Conservation (phyloP, 2,329 filamentous ascomycete species). For the Fusarium fujikuroi region DNA sequence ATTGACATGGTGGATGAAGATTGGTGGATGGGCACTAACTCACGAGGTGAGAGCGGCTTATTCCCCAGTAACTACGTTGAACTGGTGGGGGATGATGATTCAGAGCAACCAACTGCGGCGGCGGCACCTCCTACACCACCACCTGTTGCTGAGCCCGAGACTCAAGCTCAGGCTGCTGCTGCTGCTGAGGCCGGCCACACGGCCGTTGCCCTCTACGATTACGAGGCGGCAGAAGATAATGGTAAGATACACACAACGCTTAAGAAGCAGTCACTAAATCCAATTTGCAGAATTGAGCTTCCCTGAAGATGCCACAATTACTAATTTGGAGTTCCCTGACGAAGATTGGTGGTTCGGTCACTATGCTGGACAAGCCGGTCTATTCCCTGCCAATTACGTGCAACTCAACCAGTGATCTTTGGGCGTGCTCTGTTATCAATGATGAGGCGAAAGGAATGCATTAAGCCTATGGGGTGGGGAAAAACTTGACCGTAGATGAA, state of each 20-base stretch:
- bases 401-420: slow-evolving; percentile 57
- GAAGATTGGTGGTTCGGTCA: slow-evolving; percentile 99
- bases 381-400: slow-evolving; percentile 84
- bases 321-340: slow-evolving; percentile 90
- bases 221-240: slow-evolving; percentile 97
- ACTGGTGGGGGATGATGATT: slow-evolving; percentile 75
- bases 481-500: slow-evolving; percentile 38
- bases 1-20: slow-evolving; percentile 98
- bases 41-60: slow-evolving; percentile 82
- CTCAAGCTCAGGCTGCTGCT: slow-evolving; percentile 52
- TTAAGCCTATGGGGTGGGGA: slow-evolving; percentile 10
- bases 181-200: slow-evolving; percentile 64
- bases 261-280: slow-evolving; percentile 25
- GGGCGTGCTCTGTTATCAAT: background rate
- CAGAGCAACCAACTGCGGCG: slow-evolving; percentile 49
- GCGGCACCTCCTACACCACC: slow-evolving; percentile 42
- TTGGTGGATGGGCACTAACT: slow-evolving; percentile 98
- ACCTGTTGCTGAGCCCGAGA: slow-evolving; percentile 47
- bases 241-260: slow-evolving; percentile 56
- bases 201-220: slow-evolving; percentile 91
- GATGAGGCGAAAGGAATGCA: slow-evolving; percentile 7
- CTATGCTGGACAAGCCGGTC: slow-evolving; percentile 79
- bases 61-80: slow-evolving; percentile 99
- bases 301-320: slow-evolving; percentile 86
- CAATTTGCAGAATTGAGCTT: slow-evolving; percentile 74